phyloP scores from a whole-genome alignment of 1,284 basidiomycete genomes.

The Malassezia nana region DNA sequence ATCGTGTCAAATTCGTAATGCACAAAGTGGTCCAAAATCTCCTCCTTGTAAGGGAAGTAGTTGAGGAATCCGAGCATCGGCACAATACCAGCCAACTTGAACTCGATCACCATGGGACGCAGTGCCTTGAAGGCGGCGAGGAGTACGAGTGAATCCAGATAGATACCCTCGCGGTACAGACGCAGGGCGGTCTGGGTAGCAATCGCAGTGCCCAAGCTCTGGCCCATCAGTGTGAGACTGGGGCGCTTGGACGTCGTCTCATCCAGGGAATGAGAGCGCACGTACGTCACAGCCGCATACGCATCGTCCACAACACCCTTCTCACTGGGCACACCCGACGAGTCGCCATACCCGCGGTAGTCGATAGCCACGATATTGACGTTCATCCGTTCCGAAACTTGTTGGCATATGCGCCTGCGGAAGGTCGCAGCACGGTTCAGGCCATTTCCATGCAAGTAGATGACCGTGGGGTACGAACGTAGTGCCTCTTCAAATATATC shows the following conservation, averaged over 20 bases:
- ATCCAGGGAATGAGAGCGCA: constrained; percentile 48
- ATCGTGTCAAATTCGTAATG: constrained; percentile 55
- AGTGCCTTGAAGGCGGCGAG: constrained; percentile 69
- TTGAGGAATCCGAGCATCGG: constrained; percentile 64
- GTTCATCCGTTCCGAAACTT: constrained; percentile 58
- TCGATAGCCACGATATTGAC: constrained; percentile 75
- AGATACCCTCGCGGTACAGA: constrained; percentile 49
- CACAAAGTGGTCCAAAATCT: constrained; percentile 54
- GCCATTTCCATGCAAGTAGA: constrained; percentile 75
- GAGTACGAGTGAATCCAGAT: constrained; percentile 59
- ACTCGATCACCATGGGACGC: constrained; percentile 60
- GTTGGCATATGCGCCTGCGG: constrained; percentile 59
- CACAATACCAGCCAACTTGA: constrained; percentile 54
- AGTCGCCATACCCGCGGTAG: constrained; percentile 87
- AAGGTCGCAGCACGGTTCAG: constrained; percentile 61
- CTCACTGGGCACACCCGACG: constrained; percentile 65
- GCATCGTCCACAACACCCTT: constrained; percentile 67
- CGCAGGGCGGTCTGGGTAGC: constrained; percentile 58
- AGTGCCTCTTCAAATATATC: constrained; percentile 18
- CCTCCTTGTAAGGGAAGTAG: constrained; percentile 60
- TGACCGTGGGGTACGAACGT: constrained; percentile 22
- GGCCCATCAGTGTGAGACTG: constrained; percentile 64
- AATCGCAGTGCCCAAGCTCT: constrained; percentile 73
- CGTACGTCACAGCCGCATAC: constrained; percentile 68
- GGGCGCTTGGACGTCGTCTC: constrained; percentile 40